Conservation (phyloP, 176 grass and related monocot genomes). For the Musa acuminata region DNA sequence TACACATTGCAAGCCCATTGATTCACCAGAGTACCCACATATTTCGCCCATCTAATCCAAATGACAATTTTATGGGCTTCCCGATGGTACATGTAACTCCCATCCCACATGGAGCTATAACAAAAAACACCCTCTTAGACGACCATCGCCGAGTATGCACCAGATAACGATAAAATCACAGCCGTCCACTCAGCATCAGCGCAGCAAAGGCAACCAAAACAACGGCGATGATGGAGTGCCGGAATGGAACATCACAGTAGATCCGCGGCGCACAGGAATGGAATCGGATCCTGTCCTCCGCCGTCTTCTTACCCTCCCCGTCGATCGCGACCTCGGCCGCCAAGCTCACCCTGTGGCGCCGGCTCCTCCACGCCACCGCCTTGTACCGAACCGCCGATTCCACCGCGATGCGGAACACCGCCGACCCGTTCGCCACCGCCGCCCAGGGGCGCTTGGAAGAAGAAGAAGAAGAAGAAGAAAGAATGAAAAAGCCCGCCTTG, state of each 20-base stretch:
- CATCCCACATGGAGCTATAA: too few species aligned
- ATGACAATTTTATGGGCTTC: too few species aligned
- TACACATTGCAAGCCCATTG: too few species aligned
- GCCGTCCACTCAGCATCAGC: background rate
- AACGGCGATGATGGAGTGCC: background rate
- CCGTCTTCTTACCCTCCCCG: background rate
- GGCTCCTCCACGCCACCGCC: background rate
- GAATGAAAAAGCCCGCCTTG: background rate
- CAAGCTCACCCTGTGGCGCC: background rate
- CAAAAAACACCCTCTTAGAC: too few species aligned
- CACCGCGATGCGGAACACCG: background rate
- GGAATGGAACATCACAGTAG: background rate
- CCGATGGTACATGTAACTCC: too few species aligned
- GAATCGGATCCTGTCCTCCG: background rate
- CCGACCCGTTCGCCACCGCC: background rate
- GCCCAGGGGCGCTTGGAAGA: background rate
- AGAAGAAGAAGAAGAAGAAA: slow-evolving; percentile 1
- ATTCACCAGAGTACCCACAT: too few species aligned
- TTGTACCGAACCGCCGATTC: slow-evolving; percentile 16
- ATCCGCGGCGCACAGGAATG: background rate
- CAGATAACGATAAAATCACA: background rate
- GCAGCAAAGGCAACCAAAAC: background rate
- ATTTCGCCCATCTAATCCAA: too few species aligned
- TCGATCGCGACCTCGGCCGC: background rate
- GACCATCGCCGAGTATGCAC: too few species aligned